These are phyloP conservation scores for Hyphopichia homilentoma DNA, from an alignment of 805 yeast species.

Conservation along the genomic window DNA sequence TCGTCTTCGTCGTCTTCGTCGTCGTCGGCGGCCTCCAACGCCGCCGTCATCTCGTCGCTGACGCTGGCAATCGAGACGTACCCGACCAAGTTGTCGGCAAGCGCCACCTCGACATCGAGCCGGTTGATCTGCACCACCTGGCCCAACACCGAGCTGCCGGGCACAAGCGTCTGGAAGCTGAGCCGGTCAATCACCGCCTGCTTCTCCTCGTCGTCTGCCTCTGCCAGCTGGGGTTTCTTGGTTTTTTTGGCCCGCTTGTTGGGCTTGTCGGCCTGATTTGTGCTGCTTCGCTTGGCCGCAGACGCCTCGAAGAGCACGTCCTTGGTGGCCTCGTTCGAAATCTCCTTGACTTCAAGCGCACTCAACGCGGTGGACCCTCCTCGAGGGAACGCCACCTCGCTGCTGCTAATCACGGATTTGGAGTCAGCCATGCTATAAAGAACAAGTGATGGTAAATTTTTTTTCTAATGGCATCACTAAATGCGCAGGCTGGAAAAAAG, in stretches of 20 bases:
- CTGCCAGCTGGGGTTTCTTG: conserved; percentile 11
- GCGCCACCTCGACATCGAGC: conserved; percentile 61
- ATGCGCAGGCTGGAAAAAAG: too few relatives aligned
- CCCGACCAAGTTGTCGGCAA: conserved; percentile 81
- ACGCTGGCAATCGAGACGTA: conserved; percentile 71
- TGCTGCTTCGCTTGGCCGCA: conserved; percentile 23
- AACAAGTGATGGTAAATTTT: too few relatives aligned
- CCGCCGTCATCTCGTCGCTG: conserved; percentile 56
- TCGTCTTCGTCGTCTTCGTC: conserved; percentile 29
- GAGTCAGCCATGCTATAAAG: conserved; percentile 6
- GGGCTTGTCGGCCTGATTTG: conserved; percentile 22
- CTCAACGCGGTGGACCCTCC: conserved; percentile 88
- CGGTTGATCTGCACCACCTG: conserved; percentile 61
- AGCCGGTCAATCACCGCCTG: conserved; percentile 58
- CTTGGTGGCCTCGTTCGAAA: conserved; percentile 85
- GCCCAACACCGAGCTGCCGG: conserved; percentile 77
- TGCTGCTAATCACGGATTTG: conserved; percentile 32
- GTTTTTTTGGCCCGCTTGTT: conserved; percentile 22
- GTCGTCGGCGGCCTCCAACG: conserved; percentile 52
- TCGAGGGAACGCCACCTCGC: conserved; percentile 80
- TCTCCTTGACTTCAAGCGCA: conserved; percentile 87
- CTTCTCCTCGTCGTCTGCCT: conserved; percentile 24
- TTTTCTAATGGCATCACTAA: too few relatives aligned
- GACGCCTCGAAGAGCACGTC: conserved; percentile 74
- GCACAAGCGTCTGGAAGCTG: conserved; percentile 55